Conservation (phyloP, 208 protist species). For the Entamoeba histolytica region DNA sequence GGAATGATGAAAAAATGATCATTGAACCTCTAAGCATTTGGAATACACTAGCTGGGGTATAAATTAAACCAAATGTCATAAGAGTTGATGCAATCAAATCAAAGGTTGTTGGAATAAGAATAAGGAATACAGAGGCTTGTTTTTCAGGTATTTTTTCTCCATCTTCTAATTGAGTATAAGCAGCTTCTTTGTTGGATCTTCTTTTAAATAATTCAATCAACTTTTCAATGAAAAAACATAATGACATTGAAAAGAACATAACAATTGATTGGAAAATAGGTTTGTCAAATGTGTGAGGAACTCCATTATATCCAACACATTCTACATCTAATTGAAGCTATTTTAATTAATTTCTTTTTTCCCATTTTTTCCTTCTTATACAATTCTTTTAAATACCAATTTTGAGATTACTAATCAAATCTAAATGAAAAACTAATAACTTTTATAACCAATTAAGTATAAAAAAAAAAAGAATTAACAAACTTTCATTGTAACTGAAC, state of each 20-base stretch:
- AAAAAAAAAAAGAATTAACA: too few relatives aligned
- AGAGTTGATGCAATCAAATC: conserved; percentile 32
- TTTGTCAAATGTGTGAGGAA: conserved; percentile 9
- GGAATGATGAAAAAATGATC: conserved; percentile 53
- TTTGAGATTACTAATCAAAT: too few relatives aligned
- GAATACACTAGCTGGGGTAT: conserved; percentile 57
- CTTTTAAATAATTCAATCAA: not conserved
- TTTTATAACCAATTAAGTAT: too few relatives aligned
- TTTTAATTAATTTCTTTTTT: too few relatives aligned
- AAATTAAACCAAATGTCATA: conserved; percentile 57
- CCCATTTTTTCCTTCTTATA: too few relatives aligned
- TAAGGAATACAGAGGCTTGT: not conserved
- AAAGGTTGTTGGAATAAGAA: not conserved
- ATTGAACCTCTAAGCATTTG: conserved; percentile 65
- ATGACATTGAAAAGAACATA: conserved; percentile 16
- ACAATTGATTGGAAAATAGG: conserved; percentile 12
- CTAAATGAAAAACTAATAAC: too few relatives aligned
- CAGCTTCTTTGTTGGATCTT: not conserved
- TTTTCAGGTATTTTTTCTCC: not conserved
- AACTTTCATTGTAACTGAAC: not conserved
- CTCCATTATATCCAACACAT: not conserved
- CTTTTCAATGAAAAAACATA: conserved; percentile 4
- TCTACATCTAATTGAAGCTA: not conserved
- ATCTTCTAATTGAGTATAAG: not conserved
- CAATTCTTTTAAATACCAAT: too few relatives aligned